A percentile compares a stretch with the other conserved stretches of the same genome.
Conservation (phyloP, 768 basidiomycete species). For the Termitomyces sp. region DNA sequence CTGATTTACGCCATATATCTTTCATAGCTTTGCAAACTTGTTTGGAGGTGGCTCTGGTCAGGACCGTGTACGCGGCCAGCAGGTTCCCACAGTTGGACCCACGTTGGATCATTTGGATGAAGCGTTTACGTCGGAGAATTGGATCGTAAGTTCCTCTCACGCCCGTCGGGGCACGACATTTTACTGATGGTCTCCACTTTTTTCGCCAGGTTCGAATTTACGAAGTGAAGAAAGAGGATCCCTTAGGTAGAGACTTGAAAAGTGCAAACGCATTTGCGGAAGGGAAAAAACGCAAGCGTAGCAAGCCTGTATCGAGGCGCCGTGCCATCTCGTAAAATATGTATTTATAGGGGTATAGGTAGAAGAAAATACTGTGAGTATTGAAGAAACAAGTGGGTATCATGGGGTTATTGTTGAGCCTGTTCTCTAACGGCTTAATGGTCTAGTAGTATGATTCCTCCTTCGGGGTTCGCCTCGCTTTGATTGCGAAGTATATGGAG, state of each 20-base stretch:
- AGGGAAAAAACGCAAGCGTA: slow-evolving; percentile 87
- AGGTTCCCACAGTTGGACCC: slow-evolving; percentile 69
- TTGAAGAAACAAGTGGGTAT: no score
- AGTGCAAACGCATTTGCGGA: slow-evolving; percentile 77
- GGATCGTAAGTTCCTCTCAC: slow-evolving; percentile 67
- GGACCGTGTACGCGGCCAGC: slow-evolving; percentile 89
- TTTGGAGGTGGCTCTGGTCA: slow-evolving; percentile 66
- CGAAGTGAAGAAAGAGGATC: slow-evolving; percentile 90
- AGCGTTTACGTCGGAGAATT: slow-evolving; percentile 98
- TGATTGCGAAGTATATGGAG: background rate
- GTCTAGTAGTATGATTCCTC: slow-evolving; percentile 7
- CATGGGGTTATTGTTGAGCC: no score
- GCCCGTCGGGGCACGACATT: background rate
- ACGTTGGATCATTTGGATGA: slow-evolving; percentile 91
- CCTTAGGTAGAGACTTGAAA: slow-evolving; percentile 85
- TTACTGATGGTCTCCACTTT: slow-evolving; percentile 4
- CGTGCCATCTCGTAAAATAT: slow-evolving; percentile 26
- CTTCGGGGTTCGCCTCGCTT: background rate
- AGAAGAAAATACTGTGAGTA: background rate
- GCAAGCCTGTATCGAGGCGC: slow-evolving; percentile 61
- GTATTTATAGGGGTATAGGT: background rate
- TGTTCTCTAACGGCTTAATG: background rate
- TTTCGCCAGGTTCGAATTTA: slow-evolving; percentile 76
- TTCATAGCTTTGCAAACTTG: slow-evolving; percentile 72
- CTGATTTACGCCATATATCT: background rate